Base-by-base conservation (phyloP, 108 stramenopile genomes). In the Nitzschia palea region DNA sequence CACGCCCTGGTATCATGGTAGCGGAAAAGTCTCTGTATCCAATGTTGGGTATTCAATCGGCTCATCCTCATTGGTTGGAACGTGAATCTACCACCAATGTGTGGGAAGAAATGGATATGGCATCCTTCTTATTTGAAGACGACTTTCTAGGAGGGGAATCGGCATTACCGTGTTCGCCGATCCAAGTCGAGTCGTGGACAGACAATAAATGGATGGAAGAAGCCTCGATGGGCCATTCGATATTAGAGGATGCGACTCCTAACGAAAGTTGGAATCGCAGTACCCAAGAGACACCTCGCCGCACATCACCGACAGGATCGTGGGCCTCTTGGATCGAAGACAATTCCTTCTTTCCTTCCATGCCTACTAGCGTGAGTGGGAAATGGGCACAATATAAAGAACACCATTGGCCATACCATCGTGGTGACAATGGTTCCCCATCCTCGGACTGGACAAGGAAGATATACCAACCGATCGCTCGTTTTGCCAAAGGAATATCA, bases 1-100 rank as follows among this genome's bases (percentile, higher is more conserved):
- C 54, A 5, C 54, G 30, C 17, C 54, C 54, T 12, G 22, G 22
- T 55, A n/a, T n/a, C n/a, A 42, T 14, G 14, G 31, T 14, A 17
- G 8, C 15, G 30, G 28, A 55, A 29, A 26, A 32, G 12, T 3
- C 25, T 8, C 4, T 9, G 6, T 8, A 55, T 12, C 5, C 54
- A 32, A 55, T 27, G 6, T 31, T 55, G 54, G 54, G 54, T 31
- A 55, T 55, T 55, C 30, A 55, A 12, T 55, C 22, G 9, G 30
- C 54, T 6, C 54, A 55, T 32, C 54, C 54, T 5, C 6, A 29
- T n/a, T 55, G 54, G 54, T 3, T 55, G 23, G 54, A 32, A 55
- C 22, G 31, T 6, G 30, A 55, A 32, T n/a, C n/a, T n/a, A 29
- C 10, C 6, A 17, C 4, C 10, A 32, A 55, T 55, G 8, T n/a